Evolutionary conservation across 176 grass and related monocot genomes (phyloP).

Genomic region (Luzula sylvatica): DNA sequence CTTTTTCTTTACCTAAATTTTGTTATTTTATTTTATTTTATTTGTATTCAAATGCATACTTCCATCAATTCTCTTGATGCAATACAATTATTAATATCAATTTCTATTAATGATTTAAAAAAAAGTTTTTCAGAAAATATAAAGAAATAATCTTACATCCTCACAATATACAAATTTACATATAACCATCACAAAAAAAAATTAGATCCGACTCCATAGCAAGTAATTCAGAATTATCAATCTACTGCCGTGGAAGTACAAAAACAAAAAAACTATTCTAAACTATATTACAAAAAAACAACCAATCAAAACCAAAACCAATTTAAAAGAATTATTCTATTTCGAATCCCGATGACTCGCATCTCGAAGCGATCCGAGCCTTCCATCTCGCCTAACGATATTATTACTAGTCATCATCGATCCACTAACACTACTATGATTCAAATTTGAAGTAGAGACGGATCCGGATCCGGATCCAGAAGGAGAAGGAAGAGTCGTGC

Average conservation of each 20-base stretch:
- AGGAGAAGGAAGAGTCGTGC: constrained; percentile 24
- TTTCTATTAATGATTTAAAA: no score
- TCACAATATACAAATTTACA: not conserved
- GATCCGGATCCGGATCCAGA: constrained; percentile 33
- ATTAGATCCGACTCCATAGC: no score
- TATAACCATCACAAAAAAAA: no score
- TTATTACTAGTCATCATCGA: constrained; percentile 30
- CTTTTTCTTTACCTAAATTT: no score
- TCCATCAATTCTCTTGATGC: no score
- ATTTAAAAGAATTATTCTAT: not conserved
- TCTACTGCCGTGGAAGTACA: no score
- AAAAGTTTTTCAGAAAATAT: not conserved
- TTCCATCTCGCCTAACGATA: constrained; percentile 22
- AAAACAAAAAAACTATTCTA: constrained; percentile 13
- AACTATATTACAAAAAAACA: constrained; percentile 13
- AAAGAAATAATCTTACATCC: constrained; percentile 4
- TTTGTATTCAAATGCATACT: no score
- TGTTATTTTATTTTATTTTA: no score
- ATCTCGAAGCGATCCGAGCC: constrained; percentile 28
- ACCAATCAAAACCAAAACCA: constrained; percentile 1
- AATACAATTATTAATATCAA: no score
- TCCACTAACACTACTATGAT: constrained; percentile 21
- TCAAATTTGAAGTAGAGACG: constrained; percentile 6
- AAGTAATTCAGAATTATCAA: no score
- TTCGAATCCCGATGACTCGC: not conserved